Evolutionary conservation across 805 yeast genomes (phyloP).

Genomic region (Candida nanaspora): DNA sequence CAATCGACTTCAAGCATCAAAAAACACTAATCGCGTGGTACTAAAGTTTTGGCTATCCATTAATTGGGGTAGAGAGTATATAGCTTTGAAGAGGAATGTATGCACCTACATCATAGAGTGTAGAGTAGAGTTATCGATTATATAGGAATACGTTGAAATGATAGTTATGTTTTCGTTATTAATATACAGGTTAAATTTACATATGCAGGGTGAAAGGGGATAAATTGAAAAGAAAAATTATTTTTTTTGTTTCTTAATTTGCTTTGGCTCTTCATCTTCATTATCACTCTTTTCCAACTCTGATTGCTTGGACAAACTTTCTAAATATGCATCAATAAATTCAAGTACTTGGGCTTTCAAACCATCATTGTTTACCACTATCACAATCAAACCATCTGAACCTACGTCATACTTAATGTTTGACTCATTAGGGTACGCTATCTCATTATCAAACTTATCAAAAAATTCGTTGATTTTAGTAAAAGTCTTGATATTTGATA

Average conservation of each 20-base stretch:
- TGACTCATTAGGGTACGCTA: conserved; percentile 49
- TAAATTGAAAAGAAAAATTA: too few relatives aligned
- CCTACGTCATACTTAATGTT: conserved; percentile 54
- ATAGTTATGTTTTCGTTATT: too few relatives aligned
- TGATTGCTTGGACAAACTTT: not conserved
- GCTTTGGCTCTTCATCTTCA: not conserved
- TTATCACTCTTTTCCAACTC: not conserved
- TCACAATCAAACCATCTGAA: conserved; percentile 51
- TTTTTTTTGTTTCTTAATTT: not conserved
- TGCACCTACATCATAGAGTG: too few relatives aligned
- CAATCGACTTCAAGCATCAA: too few relatives aligned
- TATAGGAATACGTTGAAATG: too few relatives aligned
- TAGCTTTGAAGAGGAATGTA: too few relatives aligned
- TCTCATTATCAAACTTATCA: conserved; percentile 41
- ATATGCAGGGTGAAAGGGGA: too few relatives aligned
- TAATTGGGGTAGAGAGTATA: too few relatives aligned
- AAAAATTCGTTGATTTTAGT: conserved; percentile 44
- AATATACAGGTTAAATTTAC: too few relatives aligned
- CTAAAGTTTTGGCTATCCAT: too few relatives aligned
- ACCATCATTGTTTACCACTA: conserved; percentile 37
- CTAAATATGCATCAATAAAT: conserved; percentile 30
- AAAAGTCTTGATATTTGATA: conserved; percentile 38
- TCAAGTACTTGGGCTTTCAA: conserved; percentile 31
- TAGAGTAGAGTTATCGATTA: too few relatives aligned
- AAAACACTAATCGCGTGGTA: too few relatives aligned